Base-by-base conservation (phyloP, 2,329 filamentous ascomycete genomes). In the Cordyceps tenuipes region DNA sequence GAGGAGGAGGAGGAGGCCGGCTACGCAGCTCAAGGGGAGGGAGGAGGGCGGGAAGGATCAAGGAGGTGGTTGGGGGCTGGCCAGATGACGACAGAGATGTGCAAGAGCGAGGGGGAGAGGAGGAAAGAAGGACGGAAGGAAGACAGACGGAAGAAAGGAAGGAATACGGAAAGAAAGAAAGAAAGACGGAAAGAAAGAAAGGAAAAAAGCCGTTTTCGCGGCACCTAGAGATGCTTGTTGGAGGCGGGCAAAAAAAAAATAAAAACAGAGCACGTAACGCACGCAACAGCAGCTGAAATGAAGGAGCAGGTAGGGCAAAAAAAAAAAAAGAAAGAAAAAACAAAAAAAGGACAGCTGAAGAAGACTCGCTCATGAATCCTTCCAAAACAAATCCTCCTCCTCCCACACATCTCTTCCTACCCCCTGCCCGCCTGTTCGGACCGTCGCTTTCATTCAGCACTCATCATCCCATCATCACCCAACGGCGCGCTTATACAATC, bases 401-500 rank as follows among this genome's bases (percentile, higher is more conserved):
- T 36, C 7, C 34, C 34, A 10, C 34, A 9, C n/a, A n/a, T n/a
- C n/a, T n/a, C n/a, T 12, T 9, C 34, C 34, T 9, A 8, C 34
- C 34, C 34, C 55, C 34, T 23, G 29, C 9, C 21, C 21, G 46
- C 5, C 43, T 56, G 46, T 19, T 43, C 47, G 55, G 21, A 57
- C 15, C 55, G 1, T 56, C 53, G 53, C 53, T 23, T 36, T 47
- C 43, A 6, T 29, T 29, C 26, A 29, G 26, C 26, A 29, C 26
- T 29, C 26, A 29, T n/a, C n/a, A n/a, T n/a, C n/a, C n/a, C n/a
- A n/a, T n/a, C n/a, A 29, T 3, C 39, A 41, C 5, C 12, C 39
- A 41, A 17, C 53, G 43, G 53, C 53, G 53, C 43, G n/a, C n/a
- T 56, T 56, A 56, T 43, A 56, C 50, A 8, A 26, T 34, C 34